Conservation (phyloP, 2,329 filamentous ascomycete species). For the Stachybotrys chartarum region DNA sequence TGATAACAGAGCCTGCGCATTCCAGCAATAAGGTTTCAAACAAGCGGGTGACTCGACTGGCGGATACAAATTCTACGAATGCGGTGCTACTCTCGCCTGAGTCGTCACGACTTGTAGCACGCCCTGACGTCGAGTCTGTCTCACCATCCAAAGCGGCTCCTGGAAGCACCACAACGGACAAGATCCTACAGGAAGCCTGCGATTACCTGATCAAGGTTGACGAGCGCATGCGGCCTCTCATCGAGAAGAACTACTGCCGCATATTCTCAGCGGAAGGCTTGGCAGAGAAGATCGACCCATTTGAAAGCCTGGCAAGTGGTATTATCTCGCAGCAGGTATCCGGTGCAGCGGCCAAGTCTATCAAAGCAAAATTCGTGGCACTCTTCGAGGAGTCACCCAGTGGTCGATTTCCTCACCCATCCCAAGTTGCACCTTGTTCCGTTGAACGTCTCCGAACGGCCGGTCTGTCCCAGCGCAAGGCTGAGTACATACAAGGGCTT, state of each 20-base stretch:
- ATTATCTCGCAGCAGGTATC: constrained; percentile 98
- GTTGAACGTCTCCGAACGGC: constrained; percentile 70
- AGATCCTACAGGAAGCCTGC: constrained; percentile 67
- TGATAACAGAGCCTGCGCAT: constrained; percentile 25
- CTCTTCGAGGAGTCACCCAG: constrained; percentile 49
- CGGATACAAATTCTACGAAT: constrained; percentile 58
- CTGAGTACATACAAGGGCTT: constrained; percentile 85
- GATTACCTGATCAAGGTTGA: constrained; percentile 69
- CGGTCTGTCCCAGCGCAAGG: constrained; percentile 88
- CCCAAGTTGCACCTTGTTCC: constrained; percentile 57
- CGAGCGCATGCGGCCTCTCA: constrained; percentile 60
- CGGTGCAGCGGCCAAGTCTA: constrained; percentile 81
- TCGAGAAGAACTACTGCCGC: constrained; percentile 68
- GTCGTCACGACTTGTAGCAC: constrained; percentile 54
- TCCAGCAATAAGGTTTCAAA: constrained; percentile 30
- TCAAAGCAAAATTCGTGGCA: constrained; percentile 75
- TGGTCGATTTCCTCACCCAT: constrained; percentile 64
- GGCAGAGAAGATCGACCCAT: constrained; percentile 82
- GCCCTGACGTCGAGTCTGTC: constrained; percentile 34
- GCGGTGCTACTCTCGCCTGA: constrained; percentile 65
- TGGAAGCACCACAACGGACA: constrained; percentile 53
- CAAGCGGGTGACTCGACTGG: constrained; percentile 44
- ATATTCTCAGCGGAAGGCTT: constrained; percentile 77
- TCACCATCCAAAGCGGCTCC: constrained; percentile 36
- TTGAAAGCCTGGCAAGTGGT: constrained; percentile 71